phyloP scores from a whole-genome alignment of 768 basidiomycete genomes.

The Termitomyces titanicus region DNA sequence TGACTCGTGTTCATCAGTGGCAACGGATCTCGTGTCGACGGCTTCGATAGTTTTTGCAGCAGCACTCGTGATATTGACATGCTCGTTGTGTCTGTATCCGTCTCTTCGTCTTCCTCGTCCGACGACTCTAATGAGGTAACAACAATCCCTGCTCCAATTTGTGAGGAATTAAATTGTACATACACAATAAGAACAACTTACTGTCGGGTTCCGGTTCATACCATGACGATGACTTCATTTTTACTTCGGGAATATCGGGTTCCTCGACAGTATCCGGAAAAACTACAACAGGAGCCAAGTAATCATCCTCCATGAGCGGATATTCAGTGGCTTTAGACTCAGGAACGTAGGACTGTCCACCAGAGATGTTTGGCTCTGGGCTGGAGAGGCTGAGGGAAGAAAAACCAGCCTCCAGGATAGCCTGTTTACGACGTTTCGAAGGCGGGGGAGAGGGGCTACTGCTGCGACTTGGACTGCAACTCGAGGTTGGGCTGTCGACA shows the following conservation, averaged over 20 bases:
- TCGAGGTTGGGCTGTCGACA: conserved; percentile 11
- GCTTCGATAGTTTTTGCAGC: conserved; percentile 41
- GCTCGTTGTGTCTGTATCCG: conserved; percentile 13
- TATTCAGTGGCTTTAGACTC: conserved; percentile 8
- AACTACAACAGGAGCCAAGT: not conserved
- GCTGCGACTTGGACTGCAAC: conserved; percentile 1
- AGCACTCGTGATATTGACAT: conserved; percentile 41
- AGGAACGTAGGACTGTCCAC: conserved; percentile 9
- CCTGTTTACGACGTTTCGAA: conserved; percentile 46
- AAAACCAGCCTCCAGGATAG: conserved; percentile 51
- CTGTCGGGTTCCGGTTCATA: conserved; percentile 69
- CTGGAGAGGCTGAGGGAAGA: conserved; percentile 43
- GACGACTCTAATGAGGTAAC: conserved; percentile 55
- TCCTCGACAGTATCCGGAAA: conserved; percentile 33
- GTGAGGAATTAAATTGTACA: conserved; percentile 1
- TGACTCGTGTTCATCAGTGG: conserved; percentile 26
- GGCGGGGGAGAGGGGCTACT: conserved; percentile 20
- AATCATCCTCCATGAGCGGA: conserved; percentile 9
- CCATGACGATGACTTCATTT: conserved; percentile 64
- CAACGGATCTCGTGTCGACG: conserved; percentile 19
- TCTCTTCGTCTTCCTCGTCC: conserved; percentile 33
- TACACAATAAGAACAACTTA: conserved; percentile 30
- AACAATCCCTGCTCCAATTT: conserved; percentile 49
- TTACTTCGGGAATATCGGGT: conserved; percentile 43
- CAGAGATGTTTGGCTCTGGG: conserved; percentile 14